Percentiles rank a stretch among this genome's conserved stretches.
Evolutionary conservation across 257 asterid genomes (phyloP).

Genomic region (Primulina huaijiensis): DNA sequence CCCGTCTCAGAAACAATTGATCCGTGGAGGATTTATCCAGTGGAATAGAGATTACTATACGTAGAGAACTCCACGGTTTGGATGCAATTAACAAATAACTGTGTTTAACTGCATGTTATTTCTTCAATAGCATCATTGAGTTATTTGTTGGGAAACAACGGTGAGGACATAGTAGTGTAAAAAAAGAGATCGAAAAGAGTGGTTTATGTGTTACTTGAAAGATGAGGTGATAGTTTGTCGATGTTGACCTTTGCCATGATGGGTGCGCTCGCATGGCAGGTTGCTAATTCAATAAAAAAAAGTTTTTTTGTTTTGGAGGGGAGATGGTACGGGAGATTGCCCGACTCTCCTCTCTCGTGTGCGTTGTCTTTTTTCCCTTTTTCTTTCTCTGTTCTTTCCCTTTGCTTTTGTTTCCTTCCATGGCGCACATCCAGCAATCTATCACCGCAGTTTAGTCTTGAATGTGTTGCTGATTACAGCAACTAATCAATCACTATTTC

Average conservation of each 20-base stretch:
- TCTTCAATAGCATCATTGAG: background rate
- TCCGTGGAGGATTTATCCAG: background rate
- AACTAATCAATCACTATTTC: background rate
- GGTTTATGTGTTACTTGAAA: background rate
- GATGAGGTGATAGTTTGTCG: background rate
- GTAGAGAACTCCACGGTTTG: background rate
- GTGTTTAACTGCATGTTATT: background rate
- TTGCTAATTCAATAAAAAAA: background rate
- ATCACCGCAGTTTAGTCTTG: background rate
- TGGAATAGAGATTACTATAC: background rate
- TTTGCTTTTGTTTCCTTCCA: background rate
- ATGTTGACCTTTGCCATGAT: background rate
- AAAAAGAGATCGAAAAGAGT: too few relatives aligned
- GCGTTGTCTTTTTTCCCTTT: background rate
- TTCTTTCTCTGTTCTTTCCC: background rate
- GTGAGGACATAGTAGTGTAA: background rate
- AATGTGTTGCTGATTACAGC: background rate
- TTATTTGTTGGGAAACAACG: background rate
- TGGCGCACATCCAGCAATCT: background rate
- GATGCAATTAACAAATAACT: background rate
- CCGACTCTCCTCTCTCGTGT: background rate
- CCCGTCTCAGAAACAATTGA: background rate
- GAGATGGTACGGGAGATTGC: conserved; percentile 1
- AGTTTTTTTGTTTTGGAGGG: background rate
- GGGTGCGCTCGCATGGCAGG: conserved; percentile 2